Evolutionary conservation across 2,329 filamentous ascomycete genomes (phyloP), one percentile per base, ranked within the genome.

Genomic region (Gaeumannomyces sp.): DNA sequence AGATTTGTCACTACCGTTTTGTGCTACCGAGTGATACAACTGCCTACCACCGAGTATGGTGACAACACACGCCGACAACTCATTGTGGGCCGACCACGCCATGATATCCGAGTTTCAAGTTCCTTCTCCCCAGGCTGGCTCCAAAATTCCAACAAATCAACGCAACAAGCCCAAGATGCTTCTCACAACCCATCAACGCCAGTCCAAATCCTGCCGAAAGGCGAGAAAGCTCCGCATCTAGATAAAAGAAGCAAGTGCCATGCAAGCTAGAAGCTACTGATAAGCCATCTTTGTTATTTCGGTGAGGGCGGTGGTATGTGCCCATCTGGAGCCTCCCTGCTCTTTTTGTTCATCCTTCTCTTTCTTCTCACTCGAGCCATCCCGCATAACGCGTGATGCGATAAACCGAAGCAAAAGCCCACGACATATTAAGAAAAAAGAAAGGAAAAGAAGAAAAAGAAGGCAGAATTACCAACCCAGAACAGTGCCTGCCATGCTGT

Each of bases 401-500:
- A 60, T 31, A 29, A 60, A 60, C 29, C 29, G 28, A 35, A 31
- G 45, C 45, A 53, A 53, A 53, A 53, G 45, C 45, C 22, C 59
- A 38, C 29, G 11, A 59, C 58, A 33, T 59, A 59, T 33, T 22
- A 60, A 1, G 29, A 60, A 60, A 22, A 60, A 22, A 60, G 14
- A 38, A 31, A 33, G 29, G 59, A 22, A 29, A 60, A 60, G 22
- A 29, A 53, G 45, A 53, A 53, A 10, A 8, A 53, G 45, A 53
- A 53, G 6, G 11, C 1, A 4, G 7, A 53, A 25, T n/a, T 53
- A 25, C 45, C 45, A 53, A 53, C 45, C 45, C 45, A 53, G 22
- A 53, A 25, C 45, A 50, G 22, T 53, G 27, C 60, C 35, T 31
- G 60, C 60, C 35, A 62, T 62, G 60, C 60, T 62, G 60, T 62